A percentile compares a stretch with the other conserved stretches of the same genome.
phyloP scores from a whole-genome alignment of 257 asterid species.

The Salvia rosmarinus region DNA sequence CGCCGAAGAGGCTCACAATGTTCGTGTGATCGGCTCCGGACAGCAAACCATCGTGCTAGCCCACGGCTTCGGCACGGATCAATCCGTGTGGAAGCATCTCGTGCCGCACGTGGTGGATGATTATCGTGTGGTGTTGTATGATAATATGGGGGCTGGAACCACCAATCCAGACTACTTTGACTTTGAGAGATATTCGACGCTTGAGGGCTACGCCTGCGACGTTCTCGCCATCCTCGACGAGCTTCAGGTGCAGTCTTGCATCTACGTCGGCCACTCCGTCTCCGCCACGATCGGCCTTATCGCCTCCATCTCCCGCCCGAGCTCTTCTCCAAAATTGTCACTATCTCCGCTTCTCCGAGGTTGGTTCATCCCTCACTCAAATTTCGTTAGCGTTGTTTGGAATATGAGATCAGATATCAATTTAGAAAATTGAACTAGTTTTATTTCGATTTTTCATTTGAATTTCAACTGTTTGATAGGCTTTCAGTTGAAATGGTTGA shows the following conservation, averaged over 20 bases:
- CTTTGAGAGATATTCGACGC: slow-evolving; percentile 62
- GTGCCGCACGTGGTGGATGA: slow-evolving; percentile 52
- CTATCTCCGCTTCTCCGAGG: slow-evolving; percentile 82
- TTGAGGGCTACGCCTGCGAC: slow-evolving; percentile 54
- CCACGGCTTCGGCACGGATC: slow-evolving; percentile 63
- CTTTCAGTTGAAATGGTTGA: too few relatives aligned
- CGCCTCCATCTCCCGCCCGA: slow-evolving; percentile 71
- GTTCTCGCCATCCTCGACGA: slow-evolving; percentile 58
- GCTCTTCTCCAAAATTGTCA: slow-evolving; percentile 64
- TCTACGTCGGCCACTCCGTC: slow-evolving; percentile 71
- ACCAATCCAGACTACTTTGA: slow-evolving; percentile 80
- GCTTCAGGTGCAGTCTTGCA: slow-evolving; percentile 38
- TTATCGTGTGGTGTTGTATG: slow-evolving; percentile 48
- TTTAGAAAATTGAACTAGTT: too few relatives aligned
- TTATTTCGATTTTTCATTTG: neutral
- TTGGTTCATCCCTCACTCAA: neutral
- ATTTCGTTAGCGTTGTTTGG: too few relatives aligned
- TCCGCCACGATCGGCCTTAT: slow-evolving; percentile 65
- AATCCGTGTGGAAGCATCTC: slow-evolving; percentile 58
- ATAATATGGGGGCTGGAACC: slow-evolving; percentile 62
- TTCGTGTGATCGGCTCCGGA: slow-evolving; percentile 58
- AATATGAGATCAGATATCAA: too few relatives aligned
- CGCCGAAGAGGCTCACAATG: slow-evolving; percentile 77
- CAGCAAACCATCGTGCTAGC: slow-evolving; percentile 45
- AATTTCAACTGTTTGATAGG: neutral